phyloP scores from a whole-genome alignment of 345 rosid genomes.

The Hibiscus trionum region DNA sequence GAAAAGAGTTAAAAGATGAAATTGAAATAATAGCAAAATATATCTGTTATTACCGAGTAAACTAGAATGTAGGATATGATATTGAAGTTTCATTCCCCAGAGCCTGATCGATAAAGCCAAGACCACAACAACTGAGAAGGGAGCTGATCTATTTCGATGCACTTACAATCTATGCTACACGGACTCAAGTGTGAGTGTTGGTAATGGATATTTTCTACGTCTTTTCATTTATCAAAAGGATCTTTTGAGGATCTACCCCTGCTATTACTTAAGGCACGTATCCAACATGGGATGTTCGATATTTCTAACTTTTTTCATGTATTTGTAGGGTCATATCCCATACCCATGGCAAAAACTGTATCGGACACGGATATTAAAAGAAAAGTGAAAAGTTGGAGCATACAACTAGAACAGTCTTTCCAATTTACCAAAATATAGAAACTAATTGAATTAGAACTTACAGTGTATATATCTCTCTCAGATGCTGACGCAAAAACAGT shows the following conservation, averaged over 20 bases:
- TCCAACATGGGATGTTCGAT: not conserved
- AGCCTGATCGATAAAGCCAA: not conserved
- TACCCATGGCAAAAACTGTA: not conserved
- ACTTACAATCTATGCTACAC: not conserved
- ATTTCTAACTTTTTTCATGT: not conserved
- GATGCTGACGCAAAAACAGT: constrained; percentile 87
- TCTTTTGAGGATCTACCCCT: not conserved
- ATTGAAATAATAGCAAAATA: not conserved
- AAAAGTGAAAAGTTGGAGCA: not conserved
- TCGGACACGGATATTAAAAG: not conserved
- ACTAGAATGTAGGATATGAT: not conserved
- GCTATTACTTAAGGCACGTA: too few species aligned
- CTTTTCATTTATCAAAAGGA: not conserved
- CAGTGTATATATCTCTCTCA: constrained; percentile 95
- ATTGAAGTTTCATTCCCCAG: not conserved
- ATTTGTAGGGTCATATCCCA: not conserved
- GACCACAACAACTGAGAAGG: not conserved
- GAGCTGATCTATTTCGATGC: not conserved
- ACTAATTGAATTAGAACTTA: constrained; percentile 27
- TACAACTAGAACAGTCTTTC: not conserved
- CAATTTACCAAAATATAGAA: not conserved
- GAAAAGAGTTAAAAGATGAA: not conserved
- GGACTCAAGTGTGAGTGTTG: not conserved
- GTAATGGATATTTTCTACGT: not conserved
- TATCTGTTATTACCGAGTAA: too few species aligned